Base-by-base conservation (phyloP, 2,329 filamentous ascomycete genomes). In the Periconia sp. region DNA sequence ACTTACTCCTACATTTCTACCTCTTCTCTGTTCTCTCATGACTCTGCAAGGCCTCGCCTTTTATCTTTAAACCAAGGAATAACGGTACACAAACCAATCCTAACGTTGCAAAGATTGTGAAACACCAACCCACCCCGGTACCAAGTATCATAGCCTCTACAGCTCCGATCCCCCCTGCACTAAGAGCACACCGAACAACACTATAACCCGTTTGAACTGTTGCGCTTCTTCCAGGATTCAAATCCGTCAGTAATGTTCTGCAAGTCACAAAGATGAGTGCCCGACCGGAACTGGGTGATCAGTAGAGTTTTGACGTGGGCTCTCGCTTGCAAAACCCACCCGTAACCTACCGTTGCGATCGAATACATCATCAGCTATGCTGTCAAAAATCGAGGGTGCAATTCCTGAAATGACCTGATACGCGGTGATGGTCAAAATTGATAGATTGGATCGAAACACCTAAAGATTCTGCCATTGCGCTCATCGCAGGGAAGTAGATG, bases 121-220 rank as follows among this genome's bases (percentile, higher is more conserved):
- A 36, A 16, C 34, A 36, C 34, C 34, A 36, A 4, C 34, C 34
- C n/a, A 36, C 23, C 12, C 34, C 34, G 7, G 26, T 26, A 11
- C 21, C 34, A 16, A 21, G 21, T n/a, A 36, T 26, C 34, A 26
- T 36, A 11, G 34, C 22, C 25, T 36, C 34, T 16, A 36, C 12
- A 4, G 21, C 34, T 26, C 21, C 34, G 10, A 28, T 21, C 22
- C 21, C 17, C 13, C 13, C n/a, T 7, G 26, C 26, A n/a, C 26
- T 29, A 11, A 29, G 12, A 6, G 24, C 24, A 13, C 35, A 37
- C 16, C 35, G 24, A 4, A 37, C 21, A 15, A 37, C 18, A 29
- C 22, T 37, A 18, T 37, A 37, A 25, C 35, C 29, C 15, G 35
- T 17, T 17, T 37, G 35, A 4, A 37, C 35, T 13, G 35, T 37